A percentile compares a stretch with the other conserved stretches of the same genome.
phyloP scores from a whole-genome alignment of 352 stramenopile genomes.

The Globisporangium rhizosaccharum region DNA sequence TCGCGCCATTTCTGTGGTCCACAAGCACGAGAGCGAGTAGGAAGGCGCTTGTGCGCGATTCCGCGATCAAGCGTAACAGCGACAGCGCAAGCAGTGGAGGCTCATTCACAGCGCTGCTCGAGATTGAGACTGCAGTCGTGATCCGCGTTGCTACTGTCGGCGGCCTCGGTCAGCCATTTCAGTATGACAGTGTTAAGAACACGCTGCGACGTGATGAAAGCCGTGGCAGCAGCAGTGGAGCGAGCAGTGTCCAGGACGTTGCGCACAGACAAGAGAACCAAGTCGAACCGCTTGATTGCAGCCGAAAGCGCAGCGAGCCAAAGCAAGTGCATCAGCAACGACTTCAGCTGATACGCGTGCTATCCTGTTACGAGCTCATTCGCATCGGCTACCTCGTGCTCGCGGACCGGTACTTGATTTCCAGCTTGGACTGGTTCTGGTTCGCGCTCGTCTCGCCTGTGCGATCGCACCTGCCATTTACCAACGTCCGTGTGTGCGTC shows the following conservation, averaged over 20 bases:
- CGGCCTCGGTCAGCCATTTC: constrained; percentile 5
- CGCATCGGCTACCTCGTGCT: constrained; percentile 19
- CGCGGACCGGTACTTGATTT: constrained; percentile 11
- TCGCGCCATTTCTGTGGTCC: constrained; percentile 4
- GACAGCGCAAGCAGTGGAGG: not conserved
- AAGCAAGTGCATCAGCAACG: too few species aligned
- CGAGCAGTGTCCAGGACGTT: too few species aligned
- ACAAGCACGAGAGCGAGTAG: not conserved
- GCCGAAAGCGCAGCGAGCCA: too few species aligned
- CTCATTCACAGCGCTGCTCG: not conserved
- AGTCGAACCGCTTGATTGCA: too few species aligned
- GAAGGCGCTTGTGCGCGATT: too few species aligned
- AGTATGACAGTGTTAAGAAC: not conserved
- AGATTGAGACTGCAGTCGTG: not conserved
- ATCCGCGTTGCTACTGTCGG: constrained; percentile 1
- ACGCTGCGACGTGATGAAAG: not conserved
- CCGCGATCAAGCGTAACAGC: not conserved
- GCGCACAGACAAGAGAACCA: too few species aligned
- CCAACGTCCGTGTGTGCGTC: constrained; percentile 2
- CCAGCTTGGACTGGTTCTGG: constrained; percentile 15
- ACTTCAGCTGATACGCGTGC: too few species aligned
- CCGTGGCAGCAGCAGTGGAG: too few species aligned
- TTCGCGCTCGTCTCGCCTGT: not conserved
- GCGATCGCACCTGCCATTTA: constrained; percentile 1
- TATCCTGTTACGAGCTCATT: constrained; percentile 12